Base-by-base conservation (phyloP, 2,329 filamentous ascomycete genomes). In the Cladorrhinum sp. region DNA sequence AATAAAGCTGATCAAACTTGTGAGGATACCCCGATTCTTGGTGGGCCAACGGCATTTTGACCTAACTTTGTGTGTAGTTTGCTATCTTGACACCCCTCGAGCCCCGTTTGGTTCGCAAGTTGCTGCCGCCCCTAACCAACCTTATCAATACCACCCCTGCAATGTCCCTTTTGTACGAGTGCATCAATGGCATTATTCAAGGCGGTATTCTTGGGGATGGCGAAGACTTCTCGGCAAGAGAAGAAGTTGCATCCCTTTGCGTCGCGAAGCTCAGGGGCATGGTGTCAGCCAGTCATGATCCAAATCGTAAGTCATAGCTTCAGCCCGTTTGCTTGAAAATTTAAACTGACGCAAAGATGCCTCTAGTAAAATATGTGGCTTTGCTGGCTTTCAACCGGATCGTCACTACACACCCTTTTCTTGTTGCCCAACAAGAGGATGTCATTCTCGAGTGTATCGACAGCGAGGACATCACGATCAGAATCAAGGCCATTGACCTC, bases 131-230 rank as follows among this genome's bases (percentile, higher is more conserved):
- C 16, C 78, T 99, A 62, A 96, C 92, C 0, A 92, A 91, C 66
- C 89, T 99, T 52, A 98, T 99, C 65, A 89, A 91, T 68, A 96
- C 93, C 0, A 99, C 95, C 0, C 90, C 91, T 4, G 95, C 95
- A 25, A 98, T 98, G 95, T 98, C 95, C n/a, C 77, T 99, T 25
- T 78, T 98, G 5, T 99, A 99, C 69, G 95, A 99, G 76, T 99
- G 95, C 72, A 97, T 99, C 75, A 97, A 96, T 73, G 95, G 95
- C 23, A 96, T 99, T 64, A 96, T 99, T 61, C 93, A 97, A 73
- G 95, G 95, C 25, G 95, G 95, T 0, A 96, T 99, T 60, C 79
- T 99, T 54, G 91, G 92, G 29, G 91, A 88, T 50, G 86, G 88
- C 25, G 91, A 93, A 65, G 90, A 91, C 57, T 85, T 87, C 20